These are phyloP conservation scores for Tolypocladium amazonense DNA, from an alignment of 2,329 filamentous ascomycete genomes.

Conservation along the genomic window DNA sequence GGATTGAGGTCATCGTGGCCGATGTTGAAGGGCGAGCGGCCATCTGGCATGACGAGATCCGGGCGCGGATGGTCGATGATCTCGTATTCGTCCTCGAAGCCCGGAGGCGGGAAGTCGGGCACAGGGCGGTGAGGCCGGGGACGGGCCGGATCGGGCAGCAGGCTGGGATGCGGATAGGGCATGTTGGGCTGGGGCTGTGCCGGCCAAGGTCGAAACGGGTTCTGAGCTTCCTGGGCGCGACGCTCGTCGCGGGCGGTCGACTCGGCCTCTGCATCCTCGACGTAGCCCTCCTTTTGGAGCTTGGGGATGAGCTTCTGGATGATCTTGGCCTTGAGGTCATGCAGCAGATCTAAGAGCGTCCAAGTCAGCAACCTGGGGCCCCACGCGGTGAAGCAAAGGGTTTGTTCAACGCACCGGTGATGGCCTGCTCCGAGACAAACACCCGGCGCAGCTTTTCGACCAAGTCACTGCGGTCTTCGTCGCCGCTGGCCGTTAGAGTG, in stretches of 20 bases:
- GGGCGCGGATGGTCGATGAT: slow-evolving; percentile 49
- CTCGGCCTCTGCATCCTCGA: slow-evolving; percentile 41
- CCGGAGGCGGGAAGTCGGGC: slow-evolving; percentile 73
- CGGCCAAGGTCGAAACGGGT: slow-evolving; percentile 20
- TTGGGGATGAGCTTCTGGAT: slow-evolving; percentile 76
- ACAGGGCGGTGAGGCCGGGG: slow-evolving; percentile 56
- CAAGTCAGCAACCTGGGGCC: neutral
- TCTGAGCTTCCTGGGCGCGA: slow-evolving; percentile 28
- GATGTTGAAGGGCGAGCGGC: slow-evolving; percentile 53
- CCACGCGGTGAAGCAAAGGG: neutral
- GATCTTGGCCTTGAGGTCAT: slow-evolving; percentile 64
- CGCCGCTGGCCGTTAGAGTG: slow-evolving; percentile 27
- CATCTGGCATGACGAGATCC: slow-evolving; percentile 26
- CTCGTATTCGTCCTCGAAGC: slow-evolving; percentile 89
- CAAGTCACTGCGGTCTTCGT: slow-evolving; percentile 41
- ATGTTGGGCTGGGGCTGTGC: slow-evolving; percentile 47
- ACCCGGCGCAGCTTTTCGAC: slow-evolving; percentile 41
- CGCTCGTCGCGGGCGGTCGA: slow-evolving; percentile 29
- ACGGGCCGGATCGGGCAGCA: slow-evolving; percentile 45
- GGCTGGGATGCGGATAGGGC: slow-evolving; percentile 56
- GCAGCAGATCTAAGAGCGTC: slow-evolving; percentile 45
- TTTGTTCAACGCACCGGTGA: slow-evolving; percentile 31
- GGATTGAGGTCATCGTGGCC: slow-evolving; percentile 86
- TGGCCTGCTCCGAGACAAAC: slow-evolving; percentile 63
- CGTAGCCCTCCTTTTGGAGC: slow-evolving; percentile 68